phyloP scores from a whole-genome alignment of 164 flowering plant genomes.

The Macadamia tetraphylla region DNA sequence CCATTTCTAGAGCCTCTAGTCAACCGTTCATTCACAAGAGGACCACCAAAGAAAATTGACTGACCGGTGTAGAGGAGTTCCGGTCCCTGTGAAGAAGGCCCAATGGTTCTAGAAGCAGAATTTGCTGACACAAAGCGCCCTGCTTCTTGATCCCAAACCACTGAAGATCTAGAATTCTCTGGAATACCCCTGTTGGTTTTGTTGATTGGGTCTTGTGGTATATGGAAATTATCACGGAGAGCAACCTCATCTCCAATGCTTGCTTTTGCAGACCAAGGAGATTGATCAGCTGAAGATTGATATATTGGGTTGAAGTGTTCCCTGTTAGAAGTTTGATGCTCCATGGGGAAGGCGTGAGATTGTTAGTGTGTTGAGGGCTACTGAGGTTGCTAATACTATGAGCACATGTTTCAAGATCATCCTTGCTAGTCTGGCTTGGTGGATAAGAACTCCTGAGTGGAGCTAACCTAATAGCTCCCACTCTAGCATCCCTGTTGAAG shows the following conservation, averaged over 20 bases:
- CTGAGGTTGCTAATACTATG: constrained; percentile 58
- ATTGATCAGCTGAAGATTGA: constrained; percentile 54
- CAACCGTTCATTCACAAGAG: constrained; percentile 49
- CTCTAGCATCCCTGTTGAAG: constrained; percentile 27
- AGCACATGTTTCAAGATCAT: constrained; percentile 52
- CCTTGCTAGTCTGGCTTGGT: constrained; percentile 76
- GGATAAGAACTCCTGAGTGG: constrained; percentile 66
- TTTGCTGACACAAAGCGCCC: constrained; percentile 70
- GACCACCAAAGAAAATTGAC: constrained; percentile 91
- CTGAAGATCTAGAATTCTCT: constrained; percentile 44
- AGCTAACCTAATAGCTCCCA: constrained; percentile 39
- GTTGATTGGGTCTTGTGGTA: constrained; percentile 19
- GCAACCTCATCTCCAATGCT: constrained; percentile 28
- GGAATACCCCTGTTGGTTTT: constrained; percentile 20
- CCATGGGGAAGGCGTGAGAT: constrained; percentile 32
- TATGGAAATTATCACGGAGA: constrained; percentile 11
- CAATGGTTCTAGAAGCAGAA: constrained; percentile 32
- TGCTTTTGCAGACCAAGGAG: constrained; percentile 47
- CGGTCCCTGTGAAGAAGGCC: constrained; percentile 38
- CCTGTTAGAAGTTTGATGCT: constrained; percentile 34
- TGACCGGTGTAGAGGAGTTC: constrained; percentile 76
- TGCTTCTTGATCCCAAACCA: constrained; percentile 80
- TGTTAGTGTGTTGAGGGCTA: constrained; percentile 52
- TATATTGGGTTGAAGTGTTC: constrained; percentile 72
- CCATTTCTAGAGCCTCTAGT: constrained; percentile 31